Conservation (phyloP, 2,329 filamentous ascomycete species). For the Diaporthe sp. region DNA sequence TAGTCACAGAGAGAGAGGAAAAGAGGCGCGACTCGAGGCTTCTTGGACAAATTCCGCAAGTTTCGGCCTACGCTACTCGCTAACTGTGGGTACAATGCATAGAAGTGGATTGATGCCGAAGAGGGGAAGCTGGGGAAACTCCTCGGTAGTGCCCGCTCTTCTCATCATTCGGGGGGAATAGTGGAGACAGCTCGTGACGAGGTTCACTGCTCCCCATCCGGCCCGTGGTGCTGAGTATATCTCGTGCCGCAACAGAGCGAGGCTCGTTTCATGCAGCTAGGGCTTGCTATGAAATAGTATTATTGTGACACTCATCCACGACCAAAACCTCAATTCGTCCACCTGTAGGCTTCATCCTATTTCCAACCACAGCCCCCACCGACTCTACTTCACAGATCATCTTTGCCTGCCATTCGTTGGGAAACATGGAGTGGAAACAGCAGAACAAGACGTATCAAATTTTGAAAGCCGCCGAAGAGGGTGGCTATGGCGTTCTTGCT, state of each 20-base stretch:
- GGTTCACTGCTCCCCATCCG: background rate
- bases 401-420: background rate
- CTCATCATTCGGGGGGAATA: background rate
- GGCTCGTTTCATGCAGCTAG: background rate
- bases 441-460: slow-evolving; percentile 37
- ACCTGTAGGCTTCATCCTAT: background rate
- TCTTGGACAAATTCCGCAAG: background rate
- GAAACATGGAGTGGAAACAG: slow-evolving; percentile 37
- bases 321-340: background rate
- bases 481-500: slow-evolving; percentile 35
- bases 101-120: background rate
- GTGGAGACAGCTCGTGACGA: slow-evolving; percentile 23
- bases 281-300: background rate
- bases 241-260: background rate
- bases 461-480: slow-evolving; percentile 36
- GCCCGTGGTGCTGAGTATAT: background rate
- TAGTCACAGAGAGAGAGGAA: background rate
- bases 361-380: background rate
- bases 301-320: background rate
- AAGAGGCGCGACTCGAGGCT: slow-evolving; percentile 15
- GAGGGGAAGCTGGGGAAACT: background rate
- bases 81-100: background rate
- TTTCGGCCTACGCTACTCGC: background rate
- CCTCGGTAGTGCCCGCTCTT: background rate
- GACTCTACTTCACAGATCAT: background rate